Base-by-base conservation (phyloP, 2,329 filamentous ascomycete species). In the Xylaria sp. region DNA sequence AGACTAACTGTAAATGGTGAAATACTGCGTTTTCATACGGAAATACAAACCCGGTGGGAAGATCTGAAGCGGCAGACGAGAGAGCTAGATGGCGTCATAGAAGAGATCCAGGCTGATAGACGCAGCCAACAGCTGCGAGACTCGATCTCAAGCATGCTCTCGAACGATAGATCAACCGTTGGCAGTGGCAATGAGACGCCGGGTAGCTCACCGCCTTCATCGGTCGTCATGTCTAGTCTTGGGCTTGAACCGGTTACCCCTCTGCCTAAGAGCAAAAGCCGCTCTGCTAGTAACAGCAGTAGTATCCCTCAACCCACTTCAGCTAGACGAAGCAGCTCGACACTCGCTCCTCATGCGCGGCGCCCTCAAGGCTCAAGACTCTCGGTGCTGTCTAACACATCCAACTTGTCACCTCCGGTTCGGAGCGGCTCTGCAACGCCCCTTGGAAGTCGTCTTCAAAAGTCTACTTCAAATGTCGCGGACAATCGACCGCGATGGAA, bases 1-100 rank as follows among this genome's bases (percentile, higher is more conserved):
- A 90, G 96, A n/a, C 85, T 98, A 59, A 98, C 96, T 0, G 94
- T 98, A 64, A 98, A 99, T 77, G 96, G 96, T 54, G 96, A 98
- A 81, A 96, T 98, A 71, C 81, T 98, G 33, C 89, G 94, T 54
- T 84, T 98, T 39, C 91, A 97, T 76, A 88, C 90, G 7, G 94
- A 98, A 75, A 92, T 98, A 83, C 91, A 94, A 76, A 86, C 89
- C n/a, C 91, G 91, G 75, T 97, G 94, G 89, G 88, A 91, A 72
- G 87, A 88, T 3, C 83, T 98, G 61, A 93, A 94, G 77, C 86
- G 87, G 15, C 89, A 92, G 71, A 95, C 96, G 83, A 87, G 84
- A 67, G 91, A 94, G 5, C 90, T 96, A 83, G 93, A 97, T 78
- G 78, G 85, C 7, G 83, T 88, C 18, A 79, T 98, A 39, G 93